phyloP scores from a whole-genome alignment of 306 rosid species.

The Corylus americana region DNA sequence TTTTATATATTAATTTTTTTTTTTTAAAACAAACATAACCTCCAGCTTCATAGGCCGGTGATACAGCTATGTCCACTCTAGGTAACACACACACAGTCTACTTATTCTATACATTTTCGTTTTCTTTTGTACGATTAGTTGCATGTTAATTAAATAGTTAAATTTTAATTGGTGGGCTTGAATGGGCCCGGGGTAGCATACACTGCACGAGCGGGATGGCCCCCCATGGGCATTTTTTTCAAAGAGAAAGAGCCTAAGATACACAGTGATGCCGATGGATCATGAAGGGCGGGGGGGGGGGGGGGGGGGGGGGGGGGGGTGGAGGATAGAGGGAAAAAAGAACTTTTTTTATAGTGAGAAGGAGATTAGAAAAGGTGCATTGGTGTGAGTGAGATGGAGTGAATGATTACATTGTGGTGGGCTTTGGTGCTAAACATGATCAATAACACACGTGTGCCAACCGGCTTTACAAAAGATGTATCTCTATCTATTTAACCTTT shows the following conservation, averaged over 20 bases:
- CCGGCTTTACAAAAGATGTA: constrained; percentile 43
- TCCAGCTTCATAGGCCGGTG: constrained; percentile 26
- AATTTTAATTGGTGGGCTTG: constrained; percentile 21
- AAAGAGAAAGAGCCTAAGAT: constrained; percentile 32
- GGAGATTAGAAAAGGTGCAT: not conserved
- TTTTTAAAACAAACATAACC: not conserved
- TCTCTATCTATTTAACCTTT: not conserved
- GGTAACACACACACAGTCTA: not conserved
- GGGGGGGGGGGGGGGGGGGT: too few relatives aligned
- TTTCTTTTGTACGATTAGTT: not conserved
- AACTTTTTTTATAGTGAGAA: not conserved
- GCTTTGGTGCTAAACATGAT: constrained; percentile 88
- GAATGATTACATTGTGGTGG: constrained; percentile 59
- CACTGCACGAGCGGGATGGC: constrained; percentile 85
- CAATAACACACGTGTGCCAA: constrained; percentile 84
- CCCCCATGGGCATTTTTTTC: constrained; percentile 33
- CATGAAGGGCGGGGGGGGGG: too few relatives aligned
- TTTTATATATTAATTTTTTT: too few relatives aligned
- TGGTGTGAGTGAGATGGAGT: constrained; percentile 47
- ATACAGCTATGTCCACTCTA: not conserved
- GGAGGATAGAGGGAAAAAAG: not conserved
- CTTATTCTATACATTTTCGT: not conserved
- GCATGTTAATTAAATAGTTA: not conserved
- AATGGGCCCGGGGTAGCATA: constrained; percentile 61
- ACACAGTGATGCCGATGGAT: constrained; percentile 12